These are phyloP conservation scores for Ophiostoma fasciatum DNA, from an alignment of 2,329 filamentous ascomycete species.

Conservation along the genomic window DNA sequence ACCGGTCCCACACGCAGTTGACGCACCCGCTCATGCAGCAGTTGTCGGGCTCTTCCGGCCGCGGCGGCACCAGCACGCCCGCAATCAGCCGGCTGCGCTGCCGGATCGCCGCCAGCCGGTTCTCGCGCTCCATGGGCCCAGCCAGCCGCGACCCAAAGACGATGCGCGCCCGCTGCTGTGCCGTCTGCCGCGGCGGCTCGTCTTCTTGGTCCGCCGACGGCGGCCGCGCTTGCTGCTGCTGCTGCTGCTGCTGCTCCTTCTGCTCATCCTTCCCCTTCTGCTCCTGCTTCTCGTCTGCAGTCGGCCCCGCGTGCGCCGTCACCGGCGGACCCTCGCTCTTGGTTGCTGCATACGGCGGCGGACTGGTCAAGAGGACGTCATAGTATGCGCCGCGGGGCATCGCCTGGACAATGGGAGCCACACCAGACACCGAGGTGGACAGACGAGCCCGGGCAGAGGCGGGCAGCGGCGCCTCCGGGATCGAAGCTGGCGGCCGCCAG, in stretches of 20 bases:
- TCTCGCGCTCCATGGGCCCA: constrained; percentile 54
- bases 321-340: constrained; percentile 31
- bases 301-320: constrained; percentile 19
- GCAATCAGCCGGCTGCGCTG: constrained; percentile 51
- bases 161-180: constrained; percentile 44
- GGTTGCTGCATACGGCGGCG: constrained; percentile 23
- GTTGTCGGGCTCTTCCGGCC: constrained; percentile 83
- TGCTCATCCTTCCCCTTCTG: constrained; percentile 7
- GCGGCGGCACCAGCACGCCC: constrained; percentile 69
- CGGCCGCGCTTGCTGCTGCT: not conserved
- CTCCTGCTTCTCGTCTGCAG: not conserved
- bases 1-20: constrained; percentile 92
- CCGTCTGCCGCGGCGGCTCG: constrained; percentile 14
- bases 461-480: no score
- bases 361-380: constrained; percentile 36
- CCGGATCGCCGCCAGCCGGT: constrained; percentile 41
- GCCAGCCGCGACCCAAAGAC: constrained; percentile 72
- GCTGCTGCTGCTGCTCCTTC: constrained; percentile 1
- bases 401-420: constrained; percentile 22
- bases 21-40: constrained; percentile 99
- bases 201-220: constrained; percentile 11
- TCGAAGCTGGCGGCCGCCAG: not conserved
- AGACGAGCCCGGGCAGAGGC: no score
- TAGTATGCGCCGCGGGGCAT: constrained; percentile 44
- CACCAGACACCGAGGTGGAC: not conserved